A percentile compares a stretch with the other conserved stretches of the same genome.
phyloP scores from a whole-genome alignment of 192 early-diverging fungal species.

The Coemansia reversa region DNA sequence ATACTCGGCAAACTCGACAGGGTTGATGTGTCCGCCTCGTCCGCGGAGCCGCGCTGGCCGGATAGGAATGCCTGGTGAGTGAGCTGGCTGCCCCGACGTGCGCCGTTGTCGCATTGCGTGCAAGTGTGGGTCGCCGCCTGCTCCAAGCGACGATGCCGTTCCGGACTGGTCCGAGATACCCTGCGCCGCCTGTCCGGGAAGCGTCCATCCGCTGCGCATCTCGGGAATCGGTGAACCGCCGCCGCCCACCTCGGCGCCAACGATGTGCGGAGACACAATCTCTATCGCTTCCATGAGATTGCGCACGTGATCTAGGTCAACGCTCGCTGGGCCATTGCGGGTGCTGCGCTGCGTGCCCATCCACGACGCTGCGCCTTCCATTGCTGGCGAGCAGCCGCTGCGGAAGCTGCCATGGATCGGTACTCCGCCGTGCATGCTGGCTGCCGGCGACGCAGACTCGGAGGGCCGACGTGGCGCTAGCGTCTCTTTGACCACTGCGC shows the following conservation, averaged over 20 bases:
- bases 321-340: not conserved
- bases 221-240: conserved; percentile 36
- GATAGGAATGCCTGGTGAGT: conserved; percentile 27
- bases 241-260: conserved; percentile 28
- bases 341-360: not conserved
- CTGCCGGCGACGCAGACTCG: conserved; percentile 22
- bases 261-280: conserved; percentile 36
- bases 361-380: conserved; percentile 15
- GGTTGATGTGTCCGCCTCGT: conserved; percentile 29
- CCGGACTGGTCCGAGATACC: conserved; percentile 23
- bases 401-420: conserved; percentile 28
- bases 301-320: conserved; percentile 39
- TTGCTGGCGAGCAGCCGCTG: conserved; percentile 26
- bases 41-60: conserved; percentile 22
- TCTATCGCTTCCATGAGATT: conserved; percentile 40
- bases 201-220: conserved; percentile 37
- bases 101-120: conserved; percentile 35
- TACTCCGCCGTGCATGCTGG: conserved; percentile 25
- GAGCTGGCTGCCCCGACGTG: conserved; percentile 25
- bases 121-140: conserved; percentile 13
- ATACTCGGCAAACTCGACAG: conserved; percentile 44
- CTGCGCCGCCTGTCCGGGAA: conserved; percentile 30
- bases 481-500: conserved; percentile 41
- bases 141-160: conserved; percentile 15
- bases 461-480: conserved; percentile 29